Percentiles rank a stretch among this genome's conserved stretches.
Evolutionary conservation across 2,329 filamentous ascomycete species (phyloP).

Genomic region (Aureobasidium sp.): DNA sequence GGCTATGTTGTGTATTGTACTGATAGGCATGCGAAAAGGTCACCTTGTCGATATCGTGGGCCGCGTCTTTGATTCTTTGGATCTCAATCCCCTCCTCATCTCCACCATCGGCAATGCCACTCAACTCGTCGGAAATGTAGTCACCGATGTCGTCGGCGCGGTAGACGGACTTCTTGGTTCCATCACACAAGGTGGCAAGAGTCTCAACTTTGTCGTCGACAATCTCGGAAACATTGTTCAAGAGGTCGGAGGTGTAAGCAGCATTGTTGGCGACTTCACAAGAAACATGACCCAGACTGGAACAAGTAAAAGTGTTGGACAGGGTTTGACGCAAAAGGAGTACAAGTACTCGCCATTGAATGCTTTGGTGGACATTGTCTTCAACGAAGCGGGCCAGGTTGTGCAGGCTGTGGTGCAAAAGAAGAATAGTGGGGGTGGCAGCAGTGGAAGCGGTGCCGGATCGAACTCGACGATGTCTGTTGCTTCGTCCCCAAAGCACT

Average conservation of each 20-base stretch:
- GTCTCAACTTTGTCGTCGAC: conserved; percentile 46
- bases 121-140: conserved; percentile 45
- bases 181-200: conserved; percentile 46
- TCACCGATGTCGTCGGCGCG: conserved; percentile 37
- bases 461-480: conserved; percentile 7
- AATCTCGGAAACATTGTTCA: conserved; percentile 59
- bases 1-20: neutral
- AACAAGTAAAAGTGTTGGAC: conserved; percentile 23
- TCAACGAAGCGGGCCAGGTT: conserved; percentile 49
- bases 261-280: conserved; percentile 52
- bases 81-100: conserved; percentile 55
- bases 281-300: conserved; percentile 52
- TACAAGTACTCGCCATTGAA: conserved; percentile 46
- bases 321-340: conserved; percentile 44
- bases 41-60: conserved; percentile 57
- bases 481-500: neutral
- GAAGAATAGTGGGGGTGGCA: conserved; percentile 17
- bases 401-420: conserved; percentile 42
- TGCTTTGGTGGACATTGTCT: conserved; percentile 49
- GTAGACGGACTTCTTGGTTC: conserved; percentile 55
- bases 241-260: conserved; percentile 46
- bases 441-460: neutral
- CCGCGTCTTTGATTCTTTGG: conserved; percentile 52
- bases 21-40: conserved; percentile 26
- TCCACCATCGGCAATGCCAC: conserved; percentile 20